These are phyloP conservation scores for Thielaviopsis punctulata DNA, from an alignment of 2,329 filamentous ascomycete genomes.

Conservation along the genomic window DNA sequence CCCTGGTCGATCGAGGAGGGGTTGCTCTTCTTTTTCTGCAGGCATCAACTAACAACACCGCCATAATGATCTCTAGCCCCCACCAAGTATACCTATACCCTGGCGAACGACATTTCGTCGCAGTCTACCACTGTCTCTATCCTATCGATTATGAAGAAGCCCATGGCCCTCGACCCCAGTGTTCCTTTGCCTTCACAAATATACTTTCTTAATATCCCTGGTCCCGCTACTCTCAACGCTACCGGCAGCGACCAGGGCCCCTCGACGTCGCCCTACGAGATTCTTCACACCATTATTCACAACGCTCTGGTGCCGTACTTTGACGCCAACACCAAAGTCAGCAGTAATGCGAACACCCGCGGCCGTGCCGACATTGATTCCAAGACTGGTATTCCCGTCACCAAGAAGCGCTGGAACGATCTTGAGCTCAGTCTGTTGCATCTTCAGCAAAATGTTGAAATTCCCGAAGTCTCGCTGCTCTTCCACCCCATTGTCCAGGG, in stretches of 20 bases:
- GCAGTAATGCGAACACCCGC: slow-evolving; percentile 45
- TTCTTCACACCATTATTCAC: slow-evolving; percentile 81
- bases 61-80: slow-evolving; percentile 19
- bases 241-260: slow-evolving; percentile 52
- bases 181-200: slow-evolving; percentile 75
- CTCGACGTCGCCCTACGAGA: slow-evolving; percentile 71
- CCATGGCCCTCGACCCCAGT: slow-evolving; percentile 68
- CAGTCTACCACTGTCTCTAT: slow-evolving; percentile 68
- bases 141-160: slow-evolving; percentile 77
- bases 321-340: slow-evolving; percentile 80
- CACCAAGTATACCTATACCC: slow-evolving; percentile 54
- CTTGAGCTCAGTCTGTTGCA: slow-evolving; percentile 79
- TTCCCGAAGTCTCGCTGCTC: slow-evolving; percentile 74
- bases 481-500: slow-evolving; percentile 79
- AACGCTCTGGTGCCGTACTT: slow-evolving; percentile 90
- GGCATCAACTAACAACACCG: slow-evolving; percentile 16
- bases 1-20: neutral
- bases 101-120: slow-evolving; percentile 68
- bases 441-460: slow-evolving; percentile 94
- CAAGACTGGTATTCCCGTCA: slow-evolving; percentile 89
- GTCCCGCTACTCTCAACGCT: slow-evolving; percentile 53
- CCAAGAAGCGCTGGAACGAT: slow-evolving; percentile 92
- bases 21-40: neutral
- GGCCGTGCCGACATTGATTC: slow-evolving; percentile 71
- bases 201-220: slow-evolving; percentile 81